Conservation (phyloP, 192 early-diverging fungal genomes). For the Phycomyces blakesleeanus region DNA sequence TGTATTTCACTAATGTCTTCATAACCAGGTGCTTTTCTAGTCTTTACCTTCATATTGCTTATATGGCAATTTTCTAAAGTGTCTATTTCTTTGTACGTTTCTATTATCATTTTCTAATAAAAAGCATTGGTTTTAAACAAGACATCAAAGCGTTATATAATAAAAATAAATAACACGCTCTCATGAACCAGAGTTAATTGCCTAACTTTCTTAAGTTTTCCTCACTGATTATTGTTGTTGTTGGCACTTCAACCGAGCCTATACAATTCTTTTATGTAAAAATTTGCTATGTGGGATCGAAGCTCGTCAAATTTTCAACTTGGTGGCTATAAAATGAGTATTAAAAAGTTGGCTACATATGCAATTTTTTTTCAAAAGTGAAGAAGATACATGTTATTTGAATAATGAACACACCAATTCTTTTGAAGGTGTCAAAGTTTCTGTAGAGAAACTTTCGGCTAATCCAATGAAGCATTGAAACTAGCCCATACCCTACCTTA, state of each 20-base stretch:
- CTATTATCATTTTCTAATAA: conserved; percentile 7
- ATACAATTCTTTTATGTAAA: conserved; percentile 9
- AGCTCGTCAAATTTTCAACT: neutral
- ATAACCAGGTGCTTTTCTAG: conserved; percentile 2
- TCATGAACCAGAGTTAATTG: conserved; percentile 4
- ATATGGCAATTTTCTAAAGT: conserved; percentile 6
- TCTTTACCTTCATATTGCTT: conserved; percentile 5
- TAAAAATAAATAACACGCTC: conserved; percentile 4
- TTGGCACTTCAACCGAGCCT: conserved; percentile 2
- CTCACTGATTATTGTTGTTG: conserved; percentile 3
- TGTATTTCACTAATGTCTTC: conserved; percentile 4
- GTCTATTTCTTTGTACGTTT: conserved; percentile 1
- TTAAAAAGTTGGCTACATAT: conserved; percentile 1
- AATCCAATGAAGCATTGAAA: conserved; percentile 9
- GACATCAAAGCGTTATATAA: conserved; percentile 6
- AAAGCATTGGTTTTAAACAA: neutral
- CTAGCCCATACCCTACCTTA: neutral
- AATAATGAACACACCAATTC: neutral
- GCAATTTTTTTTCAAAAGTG: neutral
- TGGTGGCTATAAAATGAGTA: neutral
- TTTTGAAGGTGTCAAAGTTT: conserved; percentile 6
- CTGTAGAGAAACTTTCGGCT: conserved; percentile 6
- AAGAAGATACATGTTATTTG: neutral
- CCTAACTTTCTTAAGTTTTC: neutral
- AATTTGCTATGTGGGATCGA: conserved; percentile 6